Evolutionary conservation across 225 moss, liverwort and hornwort species (phyloP).

Genomic region (Physcomitrellopsis africana): DNA sequence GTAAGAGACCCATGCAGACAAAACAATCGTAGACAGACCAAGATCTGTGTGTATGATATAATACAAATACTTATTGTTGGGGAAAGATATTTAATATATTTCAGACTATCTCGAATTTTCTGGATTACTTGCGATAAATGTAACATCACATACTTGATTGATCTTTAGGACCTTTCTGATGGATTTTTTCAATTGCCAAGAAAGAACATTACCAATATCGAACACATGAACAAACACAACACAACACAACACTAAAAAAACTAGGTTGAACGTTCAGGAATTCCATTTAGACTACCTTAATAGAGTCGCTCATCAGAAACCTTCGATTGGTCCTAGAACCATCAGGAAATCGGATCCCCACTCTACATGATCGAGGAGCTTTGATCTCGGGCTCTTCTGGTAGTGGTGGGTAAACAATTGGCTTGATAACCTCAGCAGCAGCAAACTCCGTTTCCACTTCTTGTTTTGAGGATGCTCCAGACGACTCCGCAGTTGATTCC

Average conservation of each 20-base stretch:
- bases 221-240: background rate
- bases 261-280: background rate
- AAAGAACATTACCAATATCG: background rate
- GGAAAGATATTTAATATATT: no score
- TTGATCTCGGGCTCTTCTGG: slow-evolving; percentile 79
- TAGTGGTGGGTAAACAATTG: slow-evolving; percentile 60
- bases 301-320: slow-evolving; percentile 83
- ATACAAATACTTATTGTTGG: no score
- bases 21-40: no score
- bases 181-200: background rate
- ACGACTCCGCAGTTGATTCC: slow-evolving; percentile 41
- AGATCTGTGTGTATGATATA: no score
- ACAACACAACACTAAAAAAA: background rate
- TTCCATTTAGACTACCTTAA: slow-evolving; percentile 63
- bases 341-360: slow-evolving; percentile 90
- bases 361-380: slow-evolving; percentile 69
- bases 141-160: no score
- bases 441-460: slow-evolving; percentile 40
- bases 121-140: no score
- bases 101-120: no score
- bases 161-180: no score
- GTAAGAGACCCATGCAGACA: no score
- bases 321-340: slow-evolving; percentile 84
- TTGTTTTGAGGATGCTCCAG: slow-evolving; percentile 18
- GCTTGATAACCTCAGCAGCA: slow-evolving; percentile 45